These are phyloP conservation scores for Alternaria sp. DNA, from an alignment of 2,329 filamentous ascomycete genomes.

Conservation along the genomic window DNA sequence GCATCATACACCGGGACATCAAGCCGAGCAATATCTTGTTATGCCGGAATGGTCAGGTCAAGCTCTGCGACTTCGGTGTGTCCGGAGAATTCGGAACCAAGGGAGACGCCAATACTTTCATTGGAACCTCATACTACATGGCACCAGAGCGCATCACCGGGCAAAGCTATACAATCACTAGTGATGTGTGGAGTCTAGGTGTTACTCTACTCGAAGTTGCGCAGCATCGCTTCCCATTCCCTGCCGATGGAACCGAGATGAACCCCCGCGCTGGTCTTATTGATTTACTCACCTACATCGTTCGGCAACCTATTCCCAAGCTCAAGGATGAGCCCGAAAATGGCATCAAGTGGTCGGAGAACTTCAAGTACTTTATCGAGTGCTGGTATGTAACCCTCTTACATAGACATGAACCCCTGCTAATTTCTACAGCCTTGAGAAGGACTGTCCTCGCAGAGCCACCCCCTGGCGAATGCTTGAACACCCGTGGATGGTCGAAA, in stretches of 20 bases:
- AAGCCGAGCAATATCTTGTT: conserved; percentile 97
- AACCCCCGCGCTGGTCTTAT: conserved; percentile 92
- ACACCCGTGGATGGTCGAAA: conserved; percentile 98
- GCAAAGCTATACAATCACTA: conserved; percentile 97
- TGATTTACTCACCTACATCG: conserved; percentile 95
- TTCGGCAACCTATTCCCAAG: conserved; percentile 91
- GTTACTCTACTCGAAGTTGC: conserved; percentile 99
- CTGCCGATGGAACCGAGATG: conserved; percentile 93
- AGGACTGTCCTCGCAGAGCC: conserved; percentile 83
- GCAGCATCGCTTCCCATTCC: conserved; percentile 97
- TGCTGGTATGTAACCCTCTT: conserved; percentile 77
- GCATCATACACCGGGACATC: conserved; percentile 98
- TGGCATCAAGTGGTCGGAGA: conserved; percentile 92
- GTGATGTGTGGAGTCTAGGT: conserved; percentile 96
- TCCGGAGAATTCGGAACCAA: conserved; percentile 98
- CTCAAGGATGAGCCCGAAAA: conserved; percentile 93
- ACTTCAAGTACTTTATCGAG: conserved; percentile 99
- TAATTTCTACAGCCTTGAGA: conserved; percentile 75
- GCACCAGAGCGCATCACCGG: conserved; percentile 97
- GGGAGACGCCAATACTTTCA: conserved; percentile 98
- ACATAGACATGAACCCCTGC: conserved; percentile 6
- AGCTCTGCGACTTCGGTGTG: conserved; percentile 97
- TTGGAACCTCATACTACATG: conserved; percentile 99
- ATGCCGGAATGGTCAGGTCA: conserved; percentile 86
- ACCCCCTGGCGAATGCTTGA: conserved; percentile 99